Percentiles rank a stretch among this genome's conserved stretches.
Evolutionary conservation across 2,329 filamentous ascomycete genomes (phyloP).

Genomic region (Exophiala bonariae): DNA sequence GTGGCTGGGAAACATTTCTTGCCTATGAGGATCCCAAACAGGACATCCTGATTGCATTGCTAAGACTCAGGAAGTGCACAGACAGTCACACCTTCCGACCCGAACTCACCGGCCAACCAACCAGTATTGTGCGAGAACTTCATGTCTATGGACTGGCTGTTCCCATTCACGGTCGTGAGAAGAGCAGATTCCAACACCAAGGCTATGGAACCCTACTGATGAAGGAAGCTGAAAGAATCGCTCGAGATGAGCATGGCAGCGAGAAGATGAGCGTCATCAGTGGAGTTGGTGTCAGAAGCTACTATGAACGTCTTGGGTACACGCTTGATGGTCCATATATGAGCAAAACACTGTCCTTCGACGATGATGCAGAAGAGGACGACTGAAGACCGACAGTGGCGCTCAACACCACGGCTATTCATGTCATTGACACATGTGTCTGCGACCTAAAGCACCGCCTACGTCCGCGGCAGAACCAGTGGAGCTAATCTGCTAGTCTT

Average conservation of each 20-base stretch:
- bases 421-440: too few species aligned
- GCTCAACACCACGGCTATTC: too few species aligned
- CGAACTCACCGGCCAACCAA: conserved; percentile 82
- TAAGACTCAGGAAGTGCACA: conserved; percentile 87
- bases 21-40: conserved; percentile 98
- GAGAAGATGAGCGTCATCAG: conserved; percentile 95
- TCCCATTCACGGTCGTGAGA: conserved; percentile 93
- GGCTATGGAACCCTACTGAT: conserved; percentile 94
- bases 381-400: too few species aligned
- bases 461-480: too few species aligned
- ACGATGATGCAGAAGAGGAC: conserved; percentile 37
- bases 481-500: too few species aligned
- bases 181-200: conserved; percentile 96
- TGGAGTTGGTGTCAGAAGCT: conserved; percentile 93
- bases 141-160: conserved; percentile 97
- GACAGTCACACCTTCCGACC: conserved; percentile 88
- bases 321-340: conserved; percentile 88
- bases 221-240: conserved; percentile 97
- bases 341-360: conserved; percentile 50
- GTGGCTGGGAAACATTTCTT: conserved; percentile 97
- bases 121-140: conserved; percentile 87
- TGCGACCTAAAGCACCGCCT: too few species aligned
- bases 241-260: conserved; percentile 89
- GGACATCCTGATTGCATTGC: conserved; percentile 89
- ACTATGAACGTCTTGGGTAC: conserved; percentile 92